Evolutionary conservation across 345 rosid genomes (phyloP).

Genomic region (Sapria himalayana): DNA sequence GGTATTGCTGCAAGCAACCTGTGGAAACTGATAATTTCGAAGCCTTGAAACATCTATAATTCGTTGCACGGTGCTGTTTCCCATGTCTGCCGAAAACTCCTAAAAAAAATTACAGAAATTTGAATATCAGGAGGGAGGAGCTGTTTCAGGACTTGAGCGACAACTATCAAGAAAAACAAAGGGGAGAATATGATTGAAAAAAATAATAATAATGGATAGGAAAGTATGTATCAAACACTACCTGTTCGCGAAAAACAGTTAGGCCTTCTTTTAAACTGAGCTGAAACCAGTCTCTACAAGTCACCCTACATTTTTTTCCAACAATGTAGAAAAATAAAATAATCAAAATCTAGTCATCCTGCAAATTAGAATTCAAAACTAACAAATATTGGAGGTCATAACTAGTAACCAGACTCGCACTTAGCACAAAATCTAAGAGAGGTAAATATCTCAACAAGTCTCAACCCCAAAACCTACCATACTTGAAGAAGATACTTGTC

Average conservation of each 20-base stretch:
- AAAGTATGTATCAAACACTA: no score
- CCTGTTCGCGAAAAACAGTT: constrained; percentile 96
- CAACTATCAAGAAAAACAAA: constrained; percentile 2
- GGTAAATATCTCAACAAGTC: no score
- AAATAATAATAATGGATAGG: no score
- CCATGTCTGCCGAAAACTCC: constrained; percentile 99
- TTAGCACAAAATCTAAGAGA: no score
- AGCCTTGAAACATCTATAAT: constrained; percentile 89
- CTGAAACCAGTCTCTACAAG: constrained; percentile 99
- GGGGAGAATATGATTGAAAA: neutral
- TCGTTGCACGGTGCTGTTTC: constrained; percentile 90
- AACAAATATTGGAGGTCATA: no score
- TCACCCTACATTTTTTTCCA: constrained; percentile 45
- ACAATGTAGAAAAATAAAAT: no score
- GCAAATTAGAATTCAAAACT: neutral
- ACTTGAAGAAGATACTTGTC: no score
- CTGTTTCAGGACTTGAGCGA: neutral
- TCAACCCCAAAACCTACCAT: no score
- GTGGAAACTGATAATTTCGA: constrained; percentile 71
- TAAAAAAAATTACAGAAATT: constrained; percentile 8
- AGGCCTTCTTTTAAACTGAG: constrained; percentile 99
- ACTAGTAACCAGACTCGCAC: no score
- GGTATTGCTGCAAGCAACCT: constrained; percentile 24
- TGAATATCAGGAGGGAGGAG: neutral
- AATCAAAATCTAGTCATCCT: constrained; percentile 2